A percentile compares a stretch with the other conserved stretches of the same genome.
These are phyloP conservation scores for Allomyces javanicus DNA, from an alignment of 192 early-diverging fungal species.

Conservation along the genomic window DNA sequence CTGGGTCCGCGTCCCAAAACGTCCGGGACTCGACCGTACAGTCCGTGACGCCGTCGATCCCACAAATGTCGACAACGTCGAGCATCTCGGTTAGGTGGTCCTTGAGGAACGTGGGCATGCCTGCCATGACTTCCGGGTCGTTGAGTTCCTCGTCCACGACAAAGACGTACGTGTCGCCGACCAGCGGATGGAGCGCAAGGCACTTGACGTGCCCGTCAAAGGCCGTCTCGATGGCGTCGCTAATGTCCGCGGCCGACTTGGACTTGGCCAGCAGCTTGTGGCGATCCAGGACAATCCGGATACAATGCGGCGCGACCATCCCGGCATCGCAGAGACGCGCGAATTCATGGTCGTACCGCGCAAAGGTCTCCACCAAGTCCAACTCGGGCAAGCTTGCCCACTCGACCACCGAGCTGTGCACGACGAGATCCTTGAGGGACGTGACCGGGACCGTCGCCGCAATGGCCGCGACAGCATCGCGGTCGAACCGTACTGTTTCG, in stretches of 20 bases:
- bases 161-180: too few relatives aligned
- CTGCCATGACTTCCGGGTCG: too few relatives aligned
- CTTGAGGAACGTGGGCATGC: too few relatives aligned
- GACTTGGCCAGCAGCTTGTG: not conserved
- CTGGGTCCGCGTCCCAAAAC: slow-evolving; percentile 1
- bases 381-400: too few relatives aligned
- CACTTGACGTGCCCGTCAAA: not conserved
- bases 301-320: not conserved
- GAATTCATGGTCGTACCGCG: slow-evolving; percentile 21
- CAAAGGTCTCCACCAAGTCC: slow-evolving; percentile 23
- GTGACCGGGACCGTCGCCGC: too few relatives aligned
- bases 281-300: not conserved
- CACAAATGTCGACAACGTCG: slow-evolving; percentile 66
- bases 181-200: not conserved
- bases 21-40: slow-evolving; percentile 55
- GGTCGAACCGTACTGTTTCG: too few relatives aligned
- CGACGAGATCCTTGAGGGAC: slow-evolving; percentile 10
- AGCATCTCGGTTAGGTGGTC: slow-evolving; percentile 37
- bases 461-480: too few relatives aligned
- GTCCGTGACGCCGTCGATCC: slow-evolving; percentile 64
- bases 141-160: not conserved
- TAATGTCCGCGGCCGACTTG: not conserved
- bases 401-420: too few relatives aligned
- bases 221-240: not conserved
- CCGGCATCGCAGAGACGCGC: slow-evolving; percentile 20